Percentiles rank a stretch among this genome's conserved stretches.
These are phyloP conservation scores for Excoecaria agallocha DNA, from an alignment of 345 rosid species.

Conservation along the genomic window DNA sequence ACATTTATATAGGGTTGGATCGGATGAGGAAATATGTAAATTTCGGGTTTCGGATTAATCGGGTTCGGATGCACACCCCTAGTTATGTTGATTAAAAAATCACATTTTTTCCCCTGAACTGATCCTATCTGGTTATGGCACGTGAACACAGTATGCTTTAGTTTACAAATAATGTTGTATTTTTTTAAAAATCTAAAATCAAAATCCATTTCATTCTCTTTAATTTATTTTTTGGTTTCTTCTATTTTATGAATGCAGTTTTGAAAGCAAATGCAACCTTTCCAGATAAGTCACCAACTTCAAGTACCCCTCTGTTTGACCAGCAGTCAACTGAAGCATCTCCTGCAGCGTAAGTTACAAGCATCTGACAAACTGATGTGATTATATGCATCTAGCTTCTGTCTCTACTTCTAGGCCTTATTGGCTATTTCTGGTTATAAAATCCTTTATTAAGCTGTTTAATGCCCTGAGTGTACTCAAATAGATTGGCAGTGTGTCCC, in stretches of 20 bases:
- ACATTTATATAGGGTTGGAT: too few relatives aligned
- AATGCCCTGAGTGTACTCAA: not conserved
- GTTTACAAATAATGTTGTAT: not conserved
- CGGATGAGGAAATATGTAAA: too few relatives aligned
- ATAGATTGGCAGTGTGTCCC: not conserved
- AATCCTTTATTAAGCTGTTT: not conserved
- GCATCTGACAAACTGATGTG: not conserved
- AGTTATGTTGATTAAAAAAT: not conserved
- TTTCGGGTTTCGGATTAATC: too few relatives aligned
- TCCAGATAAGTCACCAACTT: conserved; percentile 63
- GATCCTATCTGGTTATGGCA: not conserved
- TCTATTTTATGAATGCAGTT: conserved; percentile 47
- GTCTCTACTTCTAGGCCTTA: not conserved
- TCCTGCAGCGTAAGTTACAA: conserved; percentile 56
- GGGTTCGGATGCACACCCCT: too few relatives aligned
- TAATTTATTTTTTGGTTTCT: not conserved
- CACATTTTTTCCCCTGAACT: not conserved
- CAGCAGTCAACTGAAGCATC: conserved; percentile 70
- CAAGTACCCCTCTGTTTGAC: conserved; percentile 61
- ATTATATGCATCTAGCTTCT: conserved; percentile 6
- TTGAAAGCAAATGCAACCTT: conserved; percentile 68
- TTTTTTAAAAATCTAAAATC: not conserved
- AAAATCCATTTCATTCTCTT: not conserved
- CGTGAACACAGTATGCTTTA: not conserved
- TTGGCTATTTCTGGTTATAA: not conserved